Evolutionary conservation across 495 filamentous ascomycete species (phyloP), one percentile per base, ranked within the genome.

Genomic region (Xylaria grammica): DNA sequence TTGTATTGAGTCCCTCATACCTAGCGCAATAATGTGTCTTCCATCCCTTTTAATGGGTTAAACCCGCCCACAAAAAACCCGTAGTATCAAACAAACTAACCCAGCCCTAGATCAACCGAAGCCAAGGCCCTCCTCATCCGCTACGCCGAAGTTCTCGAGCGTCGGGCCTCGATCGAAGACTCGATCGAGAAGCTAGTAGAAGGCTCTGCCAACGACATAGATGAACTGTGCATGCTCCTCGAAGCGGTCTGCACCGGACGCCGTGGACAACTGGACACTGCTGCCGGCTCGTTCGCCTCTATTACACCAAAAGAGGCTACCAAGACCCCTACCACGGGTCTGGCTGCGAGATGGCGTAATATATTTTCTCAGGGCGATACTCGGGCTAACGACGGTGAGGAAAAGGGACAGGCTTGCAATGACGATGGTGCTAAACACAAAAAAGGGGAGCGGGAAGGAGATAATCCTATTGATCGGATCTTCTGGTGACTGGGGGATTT

Each of bases 401-500:
- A 60, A 9, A 22, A 52, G 13, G 24, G 24, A 4, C 20, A 11
- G 44, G 1, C 9, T 44, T 1, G 38, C 6, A 30, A 45, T 7
- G 32, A n/a, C 17, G 27, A 36, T 45, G 17, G 4, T 22, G 48
- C 17, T 36, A 55, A 55, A 13, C 2, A 20, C 6, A 10, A 38
- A 8, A 22, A 55, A 4, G 19, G 20, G 19, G 26, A 40, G 19
- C 52, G 32, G 44, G 34, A 3, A 13, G 50, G 29, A 22, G 27
- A 38, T n/a, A 62, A 42, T n/a, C 13, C 42, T 22, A 22, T 61
- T 34, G 60, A 62, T 36, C 36, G 17, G 36, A 32, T 62, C 38
- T 45, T 29, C 7, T 62, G 60, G 60, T 62, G 48, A 54, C 1
- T 9, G 8, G n/a, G 10, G 60, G 11, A 27, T 53, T 24, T 27